phyloP scores from a whole-genome alignment of 2,329 filamentous ascomycete species.

The Dendrostoma leiphaemia region DNA sequence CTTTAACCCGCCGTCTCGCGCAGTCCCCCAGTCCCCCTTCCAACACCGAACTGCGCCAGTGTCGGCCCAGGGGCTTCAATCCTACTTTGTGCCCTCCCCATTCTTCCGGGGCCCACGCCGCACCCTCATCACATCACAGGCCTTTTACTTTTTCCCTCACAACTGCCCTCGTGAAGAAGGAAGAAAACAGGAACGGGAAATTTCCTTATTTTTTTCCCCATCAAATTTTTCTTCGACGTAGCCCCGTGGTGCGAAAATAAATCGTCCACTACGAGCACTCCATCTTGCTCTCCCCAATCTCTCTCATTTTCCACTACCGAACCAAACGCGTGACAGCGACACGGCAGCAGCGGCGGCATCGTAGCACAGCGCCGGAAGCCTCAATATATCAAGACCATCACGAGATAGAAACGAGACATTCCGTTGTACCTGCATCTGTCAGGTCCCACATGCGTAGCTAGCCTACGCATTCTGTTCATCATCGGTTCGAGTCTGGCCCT shows the following conservation, averaged over 20 bases:
- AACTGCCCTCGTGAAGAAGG: no score
- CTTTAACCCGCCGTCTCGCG: not conserved
- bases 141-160: no score
- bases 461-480: not conserved
- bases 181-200: no score
- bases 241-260: no score
- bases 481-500: not conserved
- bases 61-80: not conserved
- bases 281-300: not conserved
- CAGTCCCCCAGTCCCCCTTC: not conserved
- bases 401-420: conserved; percentile 9
- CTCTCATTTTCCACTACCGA: not conserved
- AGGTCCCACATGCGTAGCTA: conserved; percentile 3
- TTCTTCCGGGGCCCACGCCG: no score
- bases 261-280: no score
- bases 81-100: no score
- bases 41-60: no score
- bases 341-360: not conserved
- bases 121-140: no score
- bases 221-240: no score
- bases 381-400: conserved; percentile 11
- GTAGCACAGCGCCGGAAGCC: conserved; percentile 8
- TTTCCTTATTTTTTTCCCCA: not conserved
- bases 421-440: conserved; percentile 12
- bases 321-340: not conserved